Base-by-base conservation (phyloP, 139 green algal genomes). In the Spirogloea muscicola region DNA sequence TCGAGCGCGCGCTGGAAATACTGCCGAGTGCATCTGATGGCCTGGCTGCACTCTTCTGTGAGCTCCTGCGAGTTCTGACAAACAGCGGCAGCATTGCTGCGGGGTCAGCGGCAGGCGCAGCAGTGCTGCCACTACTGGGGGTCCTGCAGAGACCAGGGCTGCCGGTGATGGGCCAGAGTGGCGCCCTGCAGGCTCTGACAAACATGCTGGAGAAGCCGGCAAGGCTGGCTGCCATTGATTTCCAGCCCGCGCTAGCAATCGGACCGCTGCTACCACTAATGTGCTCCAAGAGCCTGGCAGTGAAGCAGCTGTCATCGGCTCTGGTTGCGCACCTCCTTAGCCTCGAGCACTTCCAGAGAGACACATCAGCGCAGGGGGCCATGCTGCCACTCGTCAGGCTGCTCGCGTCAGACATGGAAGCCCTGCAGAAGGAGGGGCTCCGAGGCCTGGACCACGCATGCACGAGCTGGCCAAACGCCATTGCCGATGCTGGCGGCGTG, bases 171-270 rank as follows among this genome's bases (percentile, higher is more conserved):
- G 67, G 31, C 18, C 67, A 68, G 27, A 76, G 34, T 1, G 46
- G 29, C 6, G 67, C 67, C 10, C 42, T 76, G 48, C 67, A 76
- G 27, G 46, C 67, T n/a, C 49, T 76, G 49, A 29, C 44, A n/a
- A 76, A 76, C 49, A 39, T 76, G 55, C 51, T 76, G n/a, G 55
- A 62, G 55, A 62, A 76, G 40, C 41, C 67, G 31, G 46, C 33
- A 2, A 49, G 46, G 10, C 49, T 76, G 40, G 25, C 44, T 40
- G 29, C 48, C 21, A 49, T 76, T 2, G 38, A 76, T 10, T 18
- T 76, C 34, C 25, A 68, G n/a, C 67, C 67, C 39, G 13, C 25
- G 18, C 49, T 68, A 31, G 25, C 49, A 29, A 33, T 76, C 38
- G 27, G 48, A 33, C 67, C 67, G 40, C 25, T 76, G 4, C 9